Evolutionary conservation across 768 basidiomycete genomes (phyloP).

Genomic region (Termitomyces sp.): DNA sequence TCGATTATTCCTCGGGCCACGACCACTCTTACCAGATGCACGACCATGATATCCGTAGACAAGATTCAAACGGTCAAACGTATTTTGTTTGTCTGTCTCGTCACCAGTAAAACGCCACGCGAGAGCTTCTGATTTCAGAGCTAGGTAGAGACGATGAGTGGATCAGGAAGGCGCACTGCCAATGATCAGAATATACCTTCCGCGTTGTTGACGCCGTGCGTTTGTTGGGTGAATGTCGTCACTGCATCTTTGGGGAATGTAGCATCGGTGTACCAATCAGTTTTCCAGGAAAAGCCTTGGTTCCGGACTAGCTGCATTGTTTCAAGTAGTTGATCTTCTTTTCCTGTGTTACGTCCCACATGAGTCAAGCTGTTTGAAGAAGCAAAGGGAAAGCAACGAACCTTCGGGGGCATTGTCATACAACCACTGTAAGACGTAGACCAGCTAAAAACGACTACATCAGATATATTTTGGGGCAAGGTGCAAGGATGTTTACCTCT

Average conservation of each 20-base stretch:
- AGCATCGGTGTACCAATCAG: conserved; percentile 31
- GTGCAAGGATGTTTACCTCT: conserved; percentile 22
- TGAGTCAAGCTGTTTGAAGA: background rate
- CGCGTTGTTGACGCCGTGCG: conserved; percentile 39
- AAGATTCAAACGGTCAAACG: conserved; percentile 33
- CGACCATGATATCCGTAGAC: conserved; percentile 35
- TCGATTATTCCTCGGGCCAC: background rate
- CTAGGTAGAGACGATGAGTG: background rate
- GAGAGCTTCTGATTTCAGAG: conserved; percentile 35
- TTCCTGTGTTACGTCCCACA: conserved; percentile 16
- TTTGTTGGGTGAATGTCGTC: conserved; percentile 24
- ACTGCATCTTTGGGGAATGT: conserved; percentile 30
- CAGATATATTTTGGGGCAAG: background rate
- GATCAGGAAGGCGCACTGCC: background rate
- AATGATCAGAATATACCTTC: conserved; percentile 19
- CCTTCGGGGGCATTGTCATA: conserved; percentile 36
- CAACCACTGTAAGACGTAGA: conserved; percentile 35
- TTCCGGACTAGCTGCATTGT: conserved; percentile 36
- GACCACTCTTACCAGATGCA: conserved; percentile 22
- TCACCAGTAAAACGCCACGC: conserved; percentile 37
- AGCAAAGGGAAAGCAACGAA: conserved; percentile 3
- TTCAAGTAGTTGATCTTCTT: conserved; percentile 31
- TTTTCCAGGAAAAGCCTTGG: conserved; percentile 37
- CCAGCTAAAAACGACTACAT: conserved; percentile 17
- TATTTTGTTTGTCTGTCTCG: conserved; percentile 31